Conservation (phyloP, 1,284 basidiomycete genomes). For the Mycena sp. region DNA sequence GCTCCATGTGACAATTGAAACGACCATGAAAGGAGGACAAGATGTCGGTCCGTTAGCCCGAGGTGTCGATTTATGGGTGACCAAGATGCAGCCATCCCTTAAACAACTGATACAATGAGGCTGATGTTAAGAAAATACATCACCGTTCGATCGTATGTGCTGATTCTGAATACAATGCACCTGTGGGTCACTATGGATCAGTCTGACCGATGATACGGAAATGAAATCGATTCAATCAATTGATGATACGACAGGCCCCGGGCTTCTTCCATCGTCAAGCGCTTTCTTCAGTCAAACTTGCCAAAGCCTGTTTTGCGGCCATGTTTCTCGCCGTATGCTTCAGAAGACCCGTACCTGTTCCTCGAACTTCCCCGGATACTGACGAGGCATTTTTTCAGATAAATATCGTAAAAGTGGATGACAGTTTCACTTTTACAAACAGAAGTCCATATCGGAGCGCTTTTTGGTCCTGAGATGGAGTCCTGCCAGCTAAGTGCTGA, state of each 20-base stretch:
- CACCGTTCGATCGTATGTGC: background rate
- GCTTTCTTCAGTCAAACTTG: slow-evolving; percentile 41
- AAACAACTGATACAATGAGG: slow-evolving; percentile 1
- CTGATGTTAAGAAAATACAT: slow-evolving; percentile 10
- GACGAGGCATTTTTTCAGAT: slow-evolving; percentile 4
- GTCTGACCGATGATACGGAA: slow-evolving; percentile 17
- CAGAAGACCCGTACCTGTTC: slow-evolving; percentile 55
- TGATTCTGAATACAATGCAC: slow-evolving; percentile 4
- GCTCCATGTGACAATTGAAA: background rate
- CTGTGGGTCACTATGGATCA: slow-evolving; percentile 22
- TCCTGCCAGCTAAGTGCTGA: slow-evolving; percentile 65
- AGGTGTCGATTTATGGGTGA: background rate
- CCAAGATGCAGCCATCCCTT: background rate
- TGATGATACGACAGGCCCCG: slow-evolving; percentile 20
- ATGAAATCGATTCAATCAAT: slow-evolving; percentile 17
- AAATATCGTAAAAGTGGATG: slow-evolving; percentile 10
- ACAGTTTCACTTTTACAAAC: slow-evolving; percentile 62
- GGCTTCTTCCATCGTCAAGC: slow-evolving; percentile 22
- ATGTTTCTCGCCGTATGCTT: slow-evolving; percentile 63
- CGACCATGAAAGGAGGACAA: background rate
- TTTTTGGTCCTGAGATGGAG: slow-evolving; percentile 52
- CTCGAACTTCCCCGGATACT: slow-evolving; percentile 58
- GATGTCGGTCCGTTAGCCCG: slow-evolving; percentile 7
- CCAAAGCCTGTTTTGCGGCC: slow-evolving; percentile 62
- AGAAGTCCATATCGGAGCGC: slow-evolving; percentile 63